Base-by-base conservation (phyloP, 2,329 filamentous ascomycete genomes). In the Claviceps africana region DNA sequence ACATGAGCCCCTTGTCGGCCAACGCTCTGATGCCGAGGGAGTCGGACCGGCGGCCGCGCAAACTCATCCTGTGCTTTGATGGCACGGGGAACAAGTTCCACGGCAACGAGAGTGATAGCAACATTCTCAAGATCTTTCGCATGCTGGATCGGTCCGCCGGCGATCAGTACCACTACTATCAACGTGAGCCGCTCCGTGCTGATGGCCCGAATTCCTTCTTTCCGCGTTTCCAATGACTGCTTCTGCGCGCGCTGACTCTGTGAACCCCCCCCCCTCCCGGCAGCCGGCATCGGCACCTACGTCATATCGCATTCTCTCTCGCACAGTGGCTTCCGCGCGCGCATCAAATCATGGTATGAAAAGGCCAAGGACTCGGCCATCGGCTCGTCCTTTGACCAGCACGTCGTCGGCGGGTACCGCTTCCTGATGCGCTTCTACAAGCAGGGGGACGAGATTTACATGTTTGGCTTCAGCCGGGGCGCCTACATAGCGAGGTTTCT, bases 351-450 rank as follows among this genome's bases (percentile, higher is more conserved):
- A 9, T 86, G 81, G 79, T 85, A 83, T 60, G 68, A 75, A 44
- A 86, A 87, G 59, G 81, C 84, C 54, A 88, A 88, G 58, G 87
- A 93, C 64, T 86, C 84, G 3, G 87, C 86, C 10, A 67, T 94
- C 55, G 88, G 88, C 1, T 85, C 84, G 0, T 88, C 83, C 0
- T 91, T 94, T 57, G 86, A 85, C 58, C 77, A 88, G 53, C 87
- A 93, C 67, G 87, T 93, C 11, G 86, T 93, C 59, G 86, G 83
- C 8, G 87, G 86, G 1, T 93, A 93, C 66, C 81, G 82, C 51
- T 88, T 90, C 64, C 71, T 88, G 46, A 87, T 88, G 83, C 77
- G 81, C 19, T 85, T 83, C 63, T 87, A 87, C 62, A 73, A 73
- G 45, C 75, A 77, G 0, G 77, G 77, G 25, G 78, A 82, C 55